A percentile compares a stretch with the other conserved stretches of the same genome.
Evolutionary conservation across 192 early-diverging fungal species (phyloP).

Genomic region (Nowakowskiella sp.): DNA sequence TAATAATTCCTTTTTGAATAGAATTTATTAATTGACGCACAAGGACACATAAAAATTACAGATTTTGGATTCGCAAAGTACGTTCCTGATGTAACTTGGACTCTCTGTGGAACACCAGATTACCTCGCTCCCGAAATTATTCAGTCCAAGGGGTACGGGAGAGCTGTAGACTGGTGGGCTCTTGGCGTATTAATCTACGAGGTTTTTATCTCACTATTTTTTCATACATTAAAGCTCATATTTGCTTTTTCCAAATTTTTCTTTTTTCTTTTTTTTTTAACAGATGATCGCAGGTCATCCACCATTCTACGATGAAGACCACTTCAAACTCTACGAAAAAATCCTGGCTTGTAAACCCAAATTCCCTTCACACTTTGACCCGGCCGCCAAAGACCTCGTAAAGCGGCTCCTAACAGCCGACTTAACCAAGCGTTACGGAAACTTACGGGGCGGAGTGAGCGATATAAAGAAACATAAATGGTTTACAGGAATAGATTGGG

Average conservation of each 20-base stretch:
- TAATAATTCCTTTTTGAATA: conserved; percentile 11
- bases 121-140: conserved; percentile 69
- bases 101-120: conserved; percentile 76
- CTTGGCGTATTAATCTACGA: conserved; percentile 89
- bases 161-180: conserved; percentile 93
- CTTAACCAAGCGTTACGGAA: conserved; percentile 78
- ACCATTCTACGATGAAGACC: conserved; percentile 94
- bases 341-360: conserved; percentile 74
- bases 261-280: too few relatives aligned
- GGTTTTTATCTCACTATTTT: conserved; percentile 12
- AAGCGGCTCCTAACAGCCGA: conserved; percentile 73
- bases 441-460: conserved; percentile 67
- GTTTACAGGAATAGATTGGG: conserved; percentile 86
- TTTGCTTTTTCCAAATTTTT: not conserved
- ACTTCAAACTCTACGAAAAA: conserved; percentile 87
- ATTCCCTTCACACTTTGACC: conserved; percentile 83
- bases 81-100: conserved; percentile 76
- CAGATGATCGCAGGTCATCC: conserved; percentile 89
- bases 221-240: not conserved
- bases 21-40: conserved; percentile 65
- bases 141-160: conserved; percentile 87
- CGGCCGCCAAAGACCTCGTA: conserved; percentile 73
- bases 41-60: conserved; percentile 79
- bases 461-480: conserved; percentile 87
- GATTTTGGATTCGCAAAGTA: conserved; percentile 85